Percentiles rank a stretch among this genome's conserved stretches.
Evolutionary conservation across 352 stramenopile species (phyloP).

Genomic region (Phytopythium oedochilum): DNA sequence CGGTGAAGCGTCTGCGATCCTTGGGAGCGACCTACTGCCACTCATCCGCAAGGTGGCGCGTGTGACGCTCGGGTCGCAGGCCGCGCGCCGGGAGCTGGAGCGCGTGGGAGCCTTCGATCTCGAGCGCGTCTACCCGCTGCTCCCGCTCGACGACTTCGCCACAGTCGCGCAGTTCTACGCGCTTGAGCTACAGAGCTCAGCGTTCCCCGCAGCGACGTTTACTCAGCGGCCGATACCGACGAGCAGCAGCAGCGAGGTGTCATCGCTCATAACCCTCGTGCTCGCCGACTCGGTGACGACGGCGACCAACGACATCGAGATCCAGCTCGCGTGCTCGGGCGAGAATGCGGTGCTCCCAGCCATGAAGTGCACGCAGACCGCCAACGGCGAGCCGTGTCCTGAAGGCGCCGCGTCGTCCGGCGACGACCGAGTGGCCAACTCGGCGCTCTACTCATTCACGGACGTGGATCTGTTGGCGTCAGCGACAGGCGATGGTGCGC

Average conservation of each 20-base stretch:
- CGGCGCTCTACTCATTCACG: conserved; percentile 3
- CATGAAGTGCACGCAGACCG: conserved; percentile 12
- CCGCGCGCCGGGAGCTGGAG: conserved; percentile 21
- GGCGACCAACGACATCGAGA: conserved; percentile 2
- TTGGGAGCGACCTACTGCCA: conserved; percentile 17
- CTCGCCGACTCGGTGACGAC: conserved; percentile 10
- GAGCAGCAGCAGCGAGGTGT: not conserved
- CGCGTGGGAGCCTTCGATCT: conserved; percentile 25
- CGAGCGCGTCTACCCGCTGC: conserved; percentile 27
- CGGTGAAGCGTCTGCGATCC: conserved; percentile 5
- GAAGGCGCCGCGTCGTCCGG: not conserved
- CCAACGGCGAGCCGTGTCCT: conserved; percentile 28
- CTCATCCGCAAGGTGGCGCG: conserved; percentile 26
- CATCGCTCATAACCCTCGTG: conserved; percentile 16
- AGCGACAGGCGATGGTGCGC: not conserved
- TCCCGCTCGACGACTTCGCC: conserved; percentile 26
- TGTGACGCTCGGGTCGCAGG: conserved; percentile 16
- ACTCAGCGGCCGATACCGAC: conserved; percentile 17
- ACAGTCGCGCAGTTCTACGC: conserved; percentile 32
- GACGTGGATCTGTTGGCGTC: conserved; percentile 21
- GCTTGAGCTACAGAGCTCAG: conserved; percentile 30
- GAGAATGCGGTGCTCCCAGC: conserved; percentile 23
- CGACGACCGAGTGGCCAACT: conserved; percentile 11
- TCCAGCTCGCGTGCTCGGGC: conserved; percentile 24
- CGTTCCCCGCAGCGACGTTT: conserved; percentile 31